Evolutionary conservation across 2,329 filamentous ascomycete genomes (phyloP).

Genomic region (Lachnellula hyalina): DNA sequence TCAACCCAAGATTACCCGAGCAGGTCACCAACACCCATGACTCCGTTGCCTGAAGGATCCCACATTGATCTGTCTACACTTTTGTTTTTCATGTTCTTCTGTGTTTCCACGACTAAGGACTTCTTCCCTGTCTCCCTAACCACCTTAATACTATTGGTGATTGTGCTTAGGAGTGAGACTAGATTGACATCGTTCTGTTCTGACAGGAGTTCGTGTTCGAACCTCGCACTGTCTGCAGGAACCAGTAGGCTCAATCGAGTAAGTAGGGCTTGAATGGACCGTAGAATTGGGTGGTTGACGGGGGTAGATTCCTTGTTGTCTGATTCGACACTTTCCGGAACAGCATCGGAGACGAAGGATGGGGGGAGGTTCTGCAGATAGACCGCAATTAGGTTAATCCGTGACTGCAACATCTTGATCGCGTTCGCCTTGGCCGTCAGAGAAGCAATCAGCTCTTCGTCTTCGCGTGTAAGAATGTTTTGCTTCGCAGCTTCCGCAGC

Average conservation of each 20-base stretch:
- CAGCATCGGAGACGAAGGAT: conserved; percentile 51
- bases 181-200: conserved; percentile 83
- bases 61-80: conserved; percentile 1
- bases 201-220: conserved; percentile 65
- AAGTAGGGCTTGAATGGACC: conserved; percentile 81
- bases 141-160: conserved; percentile 67
- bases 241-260: conserved; percentile 77
- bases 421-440: conserved; percentile 88
- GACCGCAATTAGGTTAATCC: conserved; percentile 64
- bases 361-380: conserved; percentile 72
- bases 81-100: conserved; percentile 6
- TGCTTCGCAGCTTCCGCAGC: conserved; percentile 41
- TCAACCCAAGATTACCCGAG: conserved; percentile 9
- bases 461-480: conserved; percentile 51
- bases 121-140: conserved; percentile 73
- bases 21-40: conserved; percentile 21
- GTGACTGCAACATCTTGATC: conserved; percentile 83
- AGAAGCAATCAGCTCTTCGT: conserved; percentile 56
- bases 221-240: conserved; percentile 59
- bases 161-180: conserved; percentile 66
- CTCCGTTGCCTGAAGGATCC: conserved; percentile 6
- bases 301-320: conserved; percentile 23
- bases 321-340: conserved; percentile 29
- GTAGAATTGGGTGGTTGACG: conserved; percentile 66
- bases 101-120: conserved; percentile 50